phyloP scores from a whole-genome alignment of 1,139 yeast genomes.

The Debaryomycetaceae sp. region DNA sequence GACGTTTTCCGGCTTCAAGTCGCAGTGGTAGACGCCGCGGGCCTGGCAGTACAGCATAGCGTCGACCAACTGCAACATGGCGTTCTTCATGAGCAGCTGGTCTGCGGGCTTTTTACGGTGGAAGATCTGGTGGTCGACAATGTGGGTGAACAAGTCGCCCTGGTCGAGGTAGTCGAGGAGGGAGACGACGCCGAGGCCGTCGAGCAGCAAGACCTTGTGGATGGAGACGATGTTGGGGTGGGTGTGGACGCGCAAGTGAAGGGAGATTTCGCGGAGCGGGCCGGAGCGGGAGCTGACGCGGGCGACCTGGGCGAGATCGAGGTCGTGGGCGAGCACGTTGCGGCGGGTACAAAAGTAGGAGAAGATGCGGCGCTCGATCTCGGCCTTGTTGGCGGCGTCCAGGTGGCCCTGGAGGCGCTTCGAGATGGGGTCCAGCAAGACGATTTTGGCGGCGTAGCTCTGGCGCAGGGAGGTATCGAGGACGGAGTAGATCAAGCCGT shows the following conservation, averaged over 20 bases:
- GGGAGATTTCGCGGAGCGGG: slow-evolving; percentile 54
- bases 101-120: slow-evolving; percentile 28
- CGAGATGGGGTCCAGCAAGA: slow-evolving; percentile 36
- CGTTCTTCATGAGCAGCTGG: slow-evolving; percentile 47
- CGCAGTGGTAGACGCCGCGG: slow-evolving; percentile 71
- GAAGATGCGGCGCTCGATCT: slow-evolving; percentile 19
- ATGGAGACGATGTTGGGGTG: slow-evolving; percentile 75
- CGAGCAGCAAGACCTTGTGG: slow-evolving; percentile 56
- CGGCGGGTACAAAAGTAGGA: slow-evolving; percentile 17
- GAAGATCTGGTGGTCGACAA: slow-evolving; percentile 57
- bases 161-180: slow-evolving; percentile 77
- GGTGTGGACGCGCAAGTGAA: slow-evolving; percentile 63
- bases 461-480: slow-evolving; percentile 39
- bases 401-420: slow-evolving; percentile 7
- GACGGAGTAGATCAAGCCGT: slow-evolving; percentile 73
- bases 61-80: slow-evolving; percentile 65
- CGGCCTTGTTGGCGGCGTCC: slow-evolving; percentile 20
- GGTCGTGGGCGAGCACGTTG: slow-evolving; percentile 11
- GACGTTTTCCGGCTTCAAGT: slow-evolving; percentile 83
- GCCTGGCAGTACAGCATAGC: slow-evolving; percentile 63
- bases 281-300: slow-evolving; percentile 33
- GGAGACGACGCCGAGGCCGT: slow-evolving; percentile 47
- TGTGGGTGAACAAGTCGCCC: slow-evolving; percentile 74
- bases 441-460: slow-evolving; percentile 63
- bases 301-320: slow-evolving; percentile 34